phyloP scores from a whole-genome alignment of 768 basidiomycete genomes.

The Gloeostereum incarnatum region DNA sequence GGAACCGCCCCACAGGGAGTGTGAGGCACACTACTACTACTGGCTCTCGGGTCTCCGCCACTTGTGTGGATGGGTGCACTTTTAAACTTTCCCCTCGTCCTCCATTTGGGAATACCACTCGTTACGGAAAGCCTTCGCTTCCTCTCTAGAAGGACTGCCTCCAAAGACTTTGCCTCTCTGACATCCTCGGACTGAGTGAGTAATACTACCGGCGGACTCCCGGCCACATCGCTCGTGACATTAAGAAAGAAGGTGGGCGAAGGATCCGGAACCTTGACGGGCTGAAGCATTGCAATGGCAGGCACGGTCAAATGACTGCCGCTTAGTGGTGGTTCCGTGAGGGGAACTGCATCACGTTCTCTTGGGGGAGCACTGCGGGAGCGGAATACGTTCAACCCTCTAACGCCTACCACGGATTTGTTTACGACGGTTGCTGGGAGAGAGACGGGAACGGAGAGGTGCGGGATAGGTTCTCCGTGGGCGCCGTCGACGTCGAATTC shows the following conservation, averaged over 20 bases:
- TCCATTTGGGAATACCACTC: neutral
- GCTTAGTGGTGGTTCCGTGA: constrained; percentile 1
- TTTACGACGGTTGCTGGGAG: constrained; percentile 13
- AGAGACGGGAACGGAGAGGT: constrained; percentile 22
- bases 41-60: no score
- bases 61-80: constrained; percentile 3
- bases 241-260: neutral
- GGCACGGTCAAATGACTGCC: neutral
- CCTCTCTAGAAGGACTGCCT: constrained; percentile 36
- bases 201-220: neutral
- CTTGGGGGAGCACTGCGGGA: constrained; percentile 29
- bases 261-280: constrained; percentile 1
- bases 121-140: constrained; percentile 22
- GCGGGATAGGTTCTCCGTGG: constrained; percentile 23
- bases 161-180: constrained; percentile 25
- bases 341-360: constrained; percentile 14
- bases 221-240: neutral
- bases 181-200: neutral
- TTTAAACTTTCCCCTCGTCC: constrained; percentile 5
- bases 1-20: no score
- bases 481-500: constrained; percentile 54
- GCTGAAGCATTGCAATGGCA: neutral
- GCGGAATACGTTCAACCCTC: constrained; percentile 22
- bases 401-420: constrained; percentile 18
- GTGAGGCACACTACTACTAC: no score